phyloP scores from a whole-genome alignment of 2,329 filamentous ascomycete genomes.

The Beauveria pseudobassiana region DNA sequence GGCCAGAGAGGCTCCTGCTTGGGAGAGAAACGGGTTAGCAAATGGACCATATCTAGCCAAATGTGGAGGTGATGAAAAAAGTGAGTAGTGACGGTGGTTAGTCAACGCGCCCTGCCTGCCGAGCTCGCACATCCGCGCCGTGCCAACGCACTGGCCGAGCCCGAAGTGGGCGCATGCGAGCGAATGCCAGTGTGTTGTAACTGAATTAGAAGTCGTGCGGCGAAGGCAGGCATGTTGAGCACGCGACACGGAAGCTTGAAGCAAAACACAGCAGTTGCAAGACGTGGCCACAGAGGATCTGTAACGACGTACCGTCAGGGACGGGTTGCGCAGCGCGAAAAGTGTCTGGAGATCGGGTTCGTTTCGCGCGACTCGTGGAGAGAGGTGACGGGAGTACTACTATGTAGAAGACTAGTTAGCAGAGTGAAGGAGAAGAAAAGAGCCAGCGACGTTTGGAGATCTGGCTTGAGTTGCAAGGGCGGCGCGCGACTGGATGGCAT shows the following conservation, averaged over 20 bases:
- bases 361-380: conserved; percentile 65
- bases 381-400: conserved; percentile 38
- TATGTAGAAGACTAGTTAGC: conserved; percentile 19
- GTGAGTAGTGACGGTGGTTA: neutral
- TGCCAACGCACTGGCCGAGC: neutral
- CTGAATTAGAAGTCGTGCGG: neutral
- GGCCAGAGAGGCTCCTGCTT: conserved; percentile 39
- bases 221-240: neutral
- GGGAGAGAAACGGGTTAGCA: conserved; percentile 20
- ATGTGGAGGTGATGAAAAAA: neutral
- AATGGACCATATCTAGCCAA: neutral
- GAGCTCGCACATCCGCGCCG: neutral
- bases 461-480: conserved; percentile 10
- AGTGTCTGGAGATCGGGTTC: conserved; percentile 66
- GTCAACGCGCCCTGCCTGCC: neutral
- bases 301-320: conserved; percentile 64
- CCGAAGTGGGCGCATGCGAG: neutral
- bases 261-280: conserved; percentile 25
- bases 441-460: conserved; percentile 7
- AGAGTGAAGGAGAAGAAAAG: conserved; percentile 10
- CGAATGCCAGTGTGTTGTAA: neutral
- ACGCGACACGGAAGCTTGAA: conserved; percentile 19
- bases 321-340: conserved; percentile 47
- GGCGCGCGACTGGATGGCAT: neutral
- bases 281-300: conserved; percentile 27